Evolutionary conservation across 176 grass and related monocot genomes (phyloP).

Genomic region (Eragrostis nindensis): DNA sequence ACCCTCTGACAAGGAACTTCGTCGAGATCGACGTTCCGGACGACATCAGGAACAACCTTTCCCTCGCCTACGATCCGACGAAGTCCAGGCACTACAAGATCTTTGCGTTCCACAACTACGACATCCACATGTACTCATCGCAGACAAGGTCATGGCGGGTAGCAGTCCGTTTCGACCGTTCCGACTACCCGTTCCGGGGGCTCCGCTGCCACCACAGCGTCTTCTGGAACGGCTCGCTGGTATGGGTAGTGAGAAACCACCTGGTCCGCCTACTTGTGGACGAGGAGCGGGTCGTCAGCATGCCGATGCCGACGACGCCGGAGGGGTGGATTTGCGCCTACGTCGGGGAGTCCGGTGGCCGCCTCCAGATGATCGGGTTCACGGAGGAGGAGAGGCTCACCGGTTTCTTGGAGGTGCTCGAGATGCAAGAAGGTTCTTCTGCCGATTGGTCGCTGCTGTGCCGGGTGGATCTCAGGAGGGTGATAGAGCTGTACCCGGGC

Average conservation of each 20-base stretch:
- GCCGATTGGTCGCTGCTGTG: slow-evolving; percentile 10
- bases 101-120: neutral
- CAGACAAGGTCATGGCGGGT: neutral
- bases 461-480: slow-evolving; percentile 4
- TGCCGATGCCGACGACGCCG: neutral
- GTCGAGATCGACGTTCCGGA: neutral
- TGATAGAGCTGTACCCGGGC: neutral
- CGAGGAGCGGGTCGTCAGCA: neutral
- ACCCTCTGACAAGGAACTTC: neutral
- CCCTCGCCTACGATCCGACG: slow-evolving; percentile 11
- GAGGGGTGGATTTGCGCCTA: neutral
- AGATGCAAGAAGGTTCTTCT: neutral
- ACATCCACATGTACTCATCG: slow-evolving; percentile 20
- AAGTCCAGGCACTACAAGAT: slow-evolving; percentile 14
- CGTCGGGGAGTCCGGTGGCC: slow-evolving; percentile 6
- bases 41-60: neutral
- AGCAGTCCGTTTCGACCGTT: neutral
- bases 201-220: neutral
- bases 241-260: neutral
- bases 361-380: slow-evolving; percentile 21
- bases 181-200: neutral
- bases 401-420: slow-evolving; percentile 14
- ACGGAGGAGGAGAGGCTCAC: slow-evolving; percentile 34
- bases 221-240: slow-evolving; percentile 23
- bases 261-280: neutral